Percentiles rank a stretch among this genome's conserved stretches.
These are phyloP conservation scores for Wallacemonas sp. DNA, from an alignment of 208 protist species.

Conservation along the genomic window DNA sequence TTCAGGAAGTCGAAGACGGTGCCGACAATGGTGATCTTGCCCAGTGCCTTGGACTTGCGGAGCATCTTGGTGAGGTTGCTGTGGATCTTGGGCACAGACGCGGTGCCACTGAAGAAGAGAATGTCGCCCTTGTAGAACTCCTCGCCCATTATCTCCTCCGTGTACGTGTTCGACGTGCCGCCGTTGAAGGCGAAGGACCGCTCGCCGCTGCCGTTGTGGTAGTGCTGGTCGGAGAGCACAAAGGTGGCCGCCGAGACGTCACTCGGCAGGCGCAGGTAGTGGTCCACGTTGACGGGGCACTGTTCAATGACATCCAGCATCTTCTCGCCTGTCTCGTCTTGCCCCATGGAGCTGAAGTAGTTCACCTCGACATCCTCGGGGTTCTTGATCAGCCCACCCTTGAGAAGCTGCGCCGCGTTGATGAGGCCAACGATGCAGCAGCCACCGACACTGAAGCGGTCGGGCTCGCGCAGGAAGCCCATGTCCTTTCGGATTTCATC, in stretches of 20 bases:
- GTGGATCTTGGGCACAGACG: conserved; percentile 23
- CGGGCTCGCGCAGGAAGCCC: conserved; percentile 18
- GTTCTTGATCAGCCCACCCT: conserved; percentile 2
- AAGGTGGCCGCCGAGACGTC: background rate
- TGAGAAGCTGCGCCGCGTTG: conserved; percentile 25
- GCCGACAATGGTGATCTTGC: conserved; percentile 27
- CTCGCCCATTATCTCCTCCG: conserved; percentile 16
- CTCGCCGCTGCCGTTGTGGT: conserved; percentile 26
- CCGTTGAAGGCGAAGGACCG: conserved; percentile 29
- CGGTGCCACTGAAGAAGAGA: conserved; percentile 28
- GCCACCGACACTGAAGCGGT: conserved; percentile 27
- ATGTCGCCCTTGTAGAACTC: conserved; percentile 36
- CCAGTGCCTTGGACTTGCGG: conserved; percentile 17
- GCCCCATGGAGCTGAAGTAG: conserved; percentile 19
- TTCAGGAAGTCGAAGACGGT: conserved; percentile 33
- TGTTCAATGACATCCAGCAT: conserved; percentile 25
- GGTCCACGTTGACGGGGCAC: conserved; percentile 19
- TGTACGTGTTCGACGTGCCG: conserved; percentile 18
- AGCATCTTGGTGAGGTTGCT: conserved; percentile 30
- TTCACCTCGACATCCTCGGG: conserved; percentile 8
- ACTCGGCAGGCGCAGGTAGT: conserved; percentile 12
- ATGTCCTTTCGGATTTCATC: conserved; percentile 25
- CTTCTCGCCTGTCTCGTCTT: conserved; percentile 13
- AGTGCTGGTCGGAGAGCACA: conserved; percentile 29
- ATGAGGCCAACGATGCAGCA: conserved; percentile 29